Conservation (phyloP, 2,329 filamentous ascomycete genomes). For the Colletotrichum cuscutae region DNA sequence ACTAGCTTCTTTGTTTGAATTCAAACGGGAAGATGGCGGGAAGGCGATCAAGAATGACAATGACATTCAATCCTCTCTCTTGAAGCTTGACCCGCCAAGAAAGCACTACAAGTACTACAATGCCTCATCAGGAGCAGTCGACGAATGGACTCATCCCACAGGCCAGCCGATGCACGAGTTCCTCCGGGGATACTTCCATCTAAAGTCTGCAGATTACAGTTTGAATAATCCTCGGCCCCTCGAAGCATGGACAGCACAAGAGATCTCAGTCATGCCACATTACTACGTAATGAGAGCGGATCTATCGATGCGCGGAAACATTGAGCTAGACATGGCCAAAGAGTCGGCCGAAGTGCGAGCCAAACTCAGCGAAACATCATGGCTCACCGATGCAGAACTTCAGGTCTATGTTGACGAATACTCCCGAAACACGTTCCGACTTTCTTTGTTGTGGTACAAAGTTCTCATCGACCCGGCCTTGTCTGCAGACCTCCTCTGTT, state of each 20-base stretch:
- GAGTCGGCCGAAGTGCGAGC: neutral
- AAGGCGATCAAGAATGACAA: neutral
- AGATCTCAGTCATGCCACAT: constrained; percentile 69
- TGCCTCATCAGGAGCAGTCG: constrained; percentile 59
- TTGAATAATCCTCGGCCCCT: constrained; percentile 65
- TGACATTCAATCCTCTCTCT: constrained; percentile 67
- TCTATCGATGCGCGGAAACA: constrained; percentile 67
- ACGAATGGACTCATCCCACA: constrained; percentile 45
- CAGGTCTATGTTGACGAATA: constrained; percentile 70
- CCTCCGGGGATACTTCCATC: constrained; percentile 73
- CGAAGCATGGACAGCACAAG: constrained; percentile 63
- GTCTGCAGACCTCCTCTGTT: constrained; percentile 64
- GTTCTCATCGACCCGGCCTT: constrained; percentile 60
- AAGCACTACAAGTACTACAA: constrained; percentile 80
- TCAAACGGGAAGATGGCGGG: constrained; percentile 16
- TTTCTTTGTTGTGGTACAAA: constrained; percentile 75
- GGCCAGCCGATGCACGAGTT: constrained; percentile 59
- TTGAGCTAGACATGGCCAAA: constrained; percentile 53
- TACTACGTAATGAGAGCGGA: constrained; percentile 75
- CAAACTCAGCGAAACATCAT: constrained; percentile 42
- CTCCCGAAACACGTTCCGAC: constrained; percentile 71
- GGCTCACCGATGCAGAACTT: constrained; percentile 69
- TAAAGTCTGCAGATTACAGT: constrained; percentile 72
- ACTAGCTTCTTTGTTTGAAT: neutral
- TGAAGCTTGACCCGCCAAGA: constrained; percentile 62